Base-by-base conservation (phyloP, 2,329 filamentous ascomycete genomes). In the Colletotrichum sp. region DNA sequence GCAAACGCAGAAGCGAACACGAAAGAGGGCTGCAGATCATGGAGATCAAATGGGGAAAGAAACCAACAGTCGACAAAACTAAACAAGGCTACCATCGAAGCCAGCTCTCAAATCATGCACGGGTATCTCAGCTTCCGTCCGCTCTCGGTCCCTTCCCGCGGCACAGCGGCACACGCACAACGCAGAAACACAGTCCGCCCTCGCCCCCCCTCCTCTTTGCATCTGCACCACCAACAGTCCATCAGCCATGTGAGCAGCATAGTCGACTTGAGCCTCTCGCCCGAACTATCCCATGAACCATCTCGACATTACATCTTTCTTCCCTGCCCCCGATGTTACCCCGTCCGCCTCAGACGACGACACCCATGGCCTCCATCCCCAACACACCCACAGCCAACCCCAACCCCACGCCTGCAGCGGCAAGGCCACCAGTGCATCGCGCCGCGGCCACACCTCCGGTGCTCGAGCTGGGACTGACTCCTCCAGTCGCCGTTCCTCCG, bases 51-150 rank as follows among this genome's bases (percentile, higher is more conserved):
- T 21, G 39, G 26, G 26, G 16, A 52, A 18, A 32, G 6, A 14
- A 6, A 48, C 39, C 43, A 52, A 52, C 43, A 52, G 30, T 32
- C 30, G 26, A 52, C 63, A 26, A 61, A 70, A 63, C 24, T 26
- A 63, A 61, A 32, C 26, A 63, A 48, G 57, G 26, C 26, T 32
- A 59, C 21, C 55, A 68, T 14, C 55, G 24, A 59, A 63, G 39
- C 13, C 55, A 24, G 24, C 28, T 30, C 39, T 68, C 70, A 57
- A 65, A 48, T 68, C 64, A 59, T 68, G 64, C 63, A 67, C 73
- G 73, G 73, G 63, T 73, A 73, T 75, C 57, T 73, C 70, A 73
- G 28, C 70, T 68, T 75, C 70, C 70, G 73, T 63, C 70, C 39
- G 28, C 64, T 73, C 73, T 68, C 32, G 43, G 24, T 39, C 43